phyloP scores from a whole-genome alignment of 1,284 basidiomycete species.

The Austroboletus niveus region DNA sequence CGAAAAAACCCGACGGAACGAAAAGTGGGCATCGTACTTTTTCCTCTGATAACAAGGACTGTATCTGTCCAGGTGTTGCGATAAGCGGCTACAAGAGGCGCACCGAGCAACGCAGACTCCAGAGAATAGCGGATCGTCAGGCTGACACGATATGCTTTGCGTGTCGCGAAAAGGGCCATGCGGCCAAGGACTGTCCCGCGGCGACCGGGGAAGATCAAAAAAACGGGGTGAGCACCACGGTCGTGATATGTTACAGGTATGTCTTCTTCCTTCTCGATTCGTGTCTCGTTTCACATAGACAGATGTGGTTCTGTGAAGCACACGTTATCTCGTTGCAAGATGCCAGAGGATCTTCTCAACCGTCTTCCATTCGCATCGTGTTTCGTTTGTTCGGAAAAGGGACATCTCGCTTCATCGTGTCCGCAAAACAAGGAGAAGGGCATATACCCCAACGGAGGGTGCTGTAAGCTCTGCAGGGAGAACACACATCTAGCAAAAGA shows the following conservation, averaged over 20 bases:
- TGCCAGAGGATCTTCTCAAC: slow-evolving; percentile 58
- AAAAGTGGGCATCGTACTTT: slow-evolving; percentile 11
- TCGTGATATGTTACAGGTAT: slow-evolving; percentile 84
- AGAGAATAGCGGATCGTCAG: slow-evolving; percentile 62
- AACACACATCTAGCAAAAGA: slow-evolving; percentile 86
- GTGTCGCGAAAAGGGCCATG: slow-evolving; percentile 83
- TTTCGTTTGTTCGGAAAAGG: slow-evolving; percentile 75
- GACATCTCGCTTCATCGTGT: slow-evolving; percentile 45
- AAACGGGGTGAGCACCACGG: slow-evolving; percentile 27
- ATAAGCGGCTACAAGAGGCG: slow-evolving; percentile 34
- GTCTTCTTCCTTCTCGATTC: slow-evolving; percentile 19
- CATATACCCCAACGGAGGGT: slow-evolving; percentile 89
- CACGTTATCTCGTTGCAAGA: slow-evolving; percentile 74
- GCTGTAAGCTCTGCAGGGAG: slow-evolving; percentile 84
- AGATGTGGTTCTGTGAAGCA: slow-evolving; percentile 87
- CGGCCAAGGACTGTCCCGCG: slow-evolving; percentile 82
- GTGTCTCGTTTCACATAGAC: slow-evolving; percentile 10
- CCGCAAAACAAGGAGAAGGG: slow-evolving; percentile 79
- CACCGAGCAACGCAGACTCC: slow-evolving; percentile 64
- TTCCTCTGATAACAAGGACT: slow-evolving; percentile 12
- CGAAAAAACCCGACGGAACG: slow-evolving; percentile 3
- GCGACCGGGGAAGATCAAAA: slow-evolving; percentile 30
- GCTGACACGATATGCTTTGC: slow-evolving; percentile 79
- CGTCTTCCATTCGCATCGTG: slow-evolving; percentile 89
- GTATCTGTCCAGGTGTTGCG: slow-evolving; percentile 15